Evolutionary conservation across 2,329 filamentous ascomycete species (phyloP), one percentile per base, ranked within the genome.

Genomic region (Calonectria montana): DNA sequence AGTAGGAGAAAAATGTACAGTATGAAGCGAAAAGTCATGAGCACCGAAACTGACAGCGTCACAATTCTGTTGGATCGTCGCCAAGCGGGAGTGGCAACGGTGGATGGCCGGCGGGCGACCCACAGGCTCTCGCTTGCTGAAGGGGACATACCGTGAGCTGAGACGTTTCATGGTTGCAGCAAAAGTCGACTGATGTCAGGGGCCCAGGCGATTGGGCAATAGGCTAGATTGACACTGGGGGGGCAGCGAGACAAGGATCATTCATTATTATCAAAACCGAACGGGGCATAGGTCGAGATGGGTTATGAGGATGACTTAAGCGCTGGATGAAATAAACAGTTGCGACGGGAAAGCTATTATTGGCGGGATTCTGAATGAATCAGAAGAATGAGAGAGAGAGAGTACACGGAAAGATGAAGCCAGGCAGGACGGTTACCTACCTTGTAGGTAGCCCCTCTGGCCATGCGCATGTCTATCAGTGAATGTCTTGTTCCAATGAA

Each of bases 141-240:
- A 74, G 71, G 76, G 73, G 35, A 62, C 62, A 72, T 59, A 65
- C 69, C 18, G 63, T 39, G 39, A 39, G 43, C 57, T 76, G 76
- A 80, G 77, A 78, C 75, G 87, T 88, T 88, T 88, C 87, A 88
- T 82, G 78, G 69, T 75, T 87, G 86, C 77, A 73, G 74, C 79
- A 82, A 79, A 76, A 76, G 67, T 79, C 76, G 78, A 79, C 68
- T 73, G 77, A 79, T 79, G 68, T 45, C 37, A 67, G 57, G 55
- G 66, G 21, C 16, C 15, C 37, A 65, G 55, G 37, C 73, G 73
- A 79, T 78, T 79, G 76, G 78, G 27, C 68, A 47, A 39, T 57
- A 57, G 29, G 31, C 21, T 59, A 35, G 9, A 39, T 25, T 39
- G 5, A 21, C 45, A 25, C 43, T 47, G 67, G 25, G 25, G 35